Conservation (phyloP, 257 asterid species). For the Cinchona pubescens region DNA sequence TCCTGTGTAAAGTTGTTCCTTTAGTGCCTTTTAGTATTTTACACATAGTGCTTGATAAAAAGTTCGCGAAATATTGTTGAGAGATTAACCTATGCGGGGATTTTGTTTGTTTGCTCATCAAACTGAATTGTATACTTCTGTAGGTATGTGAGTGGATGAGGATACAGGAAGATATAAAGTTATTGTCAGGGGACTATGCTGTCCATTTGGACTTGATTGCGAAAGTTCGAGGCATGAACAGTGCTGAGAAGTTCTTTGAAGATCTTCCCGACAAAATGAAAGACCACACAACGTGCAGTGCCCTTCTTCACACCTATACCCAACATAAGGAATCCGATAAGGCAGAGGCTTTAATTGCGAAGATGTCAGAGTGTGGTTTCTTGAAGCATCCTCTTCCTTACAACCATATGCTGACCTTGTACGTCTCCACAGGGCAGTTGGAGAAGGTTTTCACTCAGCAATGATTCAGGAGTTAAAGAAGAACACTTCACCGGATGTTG, state of each 20-base stretch:
- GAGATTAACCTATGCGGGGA: background rate
- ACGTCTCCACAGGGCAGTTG: slow-evolving; percentile 56
- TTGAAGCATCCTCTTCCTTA: slow-evolving; percentile 73
- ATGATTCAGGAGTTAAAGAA: slow-evolving; percentile 60
- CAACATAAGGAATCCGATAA: slow-evolving; percentile 52
- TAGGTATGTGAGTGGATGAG: slow-evolving; percentile 96
- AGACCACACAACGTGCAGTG: slow-evolving; percentile 64
- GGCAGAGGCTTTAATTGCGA: slow-evolving; percentile 79
- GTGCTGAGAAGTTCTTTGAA: slow-evolving; percentile 81
- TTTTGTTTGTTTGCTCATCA: background rate
- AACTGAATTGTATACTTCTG: background rate
- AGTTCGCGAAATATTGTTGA: no score
- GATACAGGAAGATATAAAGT: slow-evolving; percentile 67
- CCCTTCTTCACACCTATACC: slow-evolving; percentile 89
- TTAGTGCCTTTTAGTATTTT: no score
- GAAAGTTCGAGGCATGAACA: slow-evolving; percentile 73
- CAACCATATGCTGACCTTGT: slow-evolving; percentile 80
- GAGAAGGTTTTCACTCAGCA: slow-evolving; percentile 62
- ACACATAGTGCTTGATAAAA: no score
- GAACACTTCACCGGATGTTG: slow-evolving; percentile 69
- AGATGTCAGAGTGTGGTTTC: slow-evolving; percentile 76
- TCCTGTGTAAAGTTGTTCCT: no score
- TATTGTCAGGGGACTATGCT: slow-evolving; percentile 87
- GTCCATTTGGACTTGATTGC: slow-evolving; percentile 87
- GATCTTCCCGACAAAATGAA: slow-evolving; percentile 80